phyloP scores from a whole-genome alignment of 2,329 filamentous ascomycete species.

The Emmonsiellopsis sp. region DNA sequence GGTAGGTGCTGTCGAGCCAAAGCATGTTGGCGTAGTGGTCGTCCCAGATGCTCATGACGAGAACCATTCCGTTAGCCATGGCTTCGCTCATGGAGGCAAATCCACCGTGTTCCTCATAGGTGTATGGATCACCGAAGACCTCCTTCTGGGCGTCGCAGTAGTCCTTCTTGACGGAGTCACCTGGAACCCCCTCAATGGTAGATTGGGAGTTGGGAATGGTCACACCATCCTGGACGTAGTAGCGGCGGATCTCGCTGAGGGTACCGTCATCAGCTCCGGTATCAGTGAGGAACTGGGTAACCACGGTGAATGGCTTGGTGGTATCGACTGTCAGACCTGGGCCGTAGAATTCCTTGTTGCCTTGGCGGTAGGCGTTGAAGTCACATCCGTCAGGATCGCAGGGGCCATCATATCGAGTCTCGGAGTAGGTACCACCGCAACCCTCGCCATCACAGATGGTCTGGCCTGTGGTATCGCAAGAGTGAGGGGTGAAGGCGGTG shows the following conservation, averaged over 20 bases:
- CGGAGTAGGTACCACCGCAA: constrained; percentile 47
- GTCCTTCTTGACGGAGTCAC: constrained; percentile 47
- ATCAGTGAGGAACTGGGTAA: constrained; percentile 56
- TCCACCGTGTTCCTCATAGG: constrained; percentile 49
- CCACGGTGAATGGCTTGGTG: constrained; percentile 52
- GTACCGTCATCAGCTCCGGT: constrained; percentile 43
- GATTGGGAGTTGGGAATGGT: constrained; percentile 49
- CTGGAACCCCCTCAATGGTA: constrained; percentile 38
- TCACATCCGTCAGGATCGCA: constrained; percentile 65
- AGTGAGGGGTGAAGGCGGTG: constrained; percentile 57
- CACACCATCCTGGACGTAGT: constrained; percentile 56
- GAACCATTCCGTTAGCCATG: constrained; percentile 51
- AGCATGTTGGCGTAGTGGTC: constrained; percentile 62
- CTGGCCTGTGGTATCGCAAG: constrained; percentile 46
- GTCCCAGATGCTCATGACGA: constrained; percentile 55
- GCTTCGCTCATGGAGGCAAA: constrained; percentile 47
- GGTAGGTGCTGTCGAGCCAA: constrained; percentile 64
- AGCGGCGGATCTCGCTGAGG: constrained; percentile 53
- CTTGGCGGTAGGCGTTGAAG: constrained; percentile 61
- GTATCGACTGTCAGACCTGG: constrained; percentile 51
- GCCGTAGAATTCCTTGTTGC: constrained; percentile 56
- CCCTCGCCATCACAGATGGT: constrained; percentile 42
- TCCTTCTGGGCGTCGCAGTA: constrained; percentile 51
- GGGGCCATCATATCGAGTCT: constrained; percentile 49
- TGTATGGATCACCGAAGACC: constrained; percentile 45